A percentile compares a stretch with the other conserved stretches of the same genome.
Conservation (phyloP, 1,139 yeast genomes). For the Kluyveromyces marxianus region DNA sequence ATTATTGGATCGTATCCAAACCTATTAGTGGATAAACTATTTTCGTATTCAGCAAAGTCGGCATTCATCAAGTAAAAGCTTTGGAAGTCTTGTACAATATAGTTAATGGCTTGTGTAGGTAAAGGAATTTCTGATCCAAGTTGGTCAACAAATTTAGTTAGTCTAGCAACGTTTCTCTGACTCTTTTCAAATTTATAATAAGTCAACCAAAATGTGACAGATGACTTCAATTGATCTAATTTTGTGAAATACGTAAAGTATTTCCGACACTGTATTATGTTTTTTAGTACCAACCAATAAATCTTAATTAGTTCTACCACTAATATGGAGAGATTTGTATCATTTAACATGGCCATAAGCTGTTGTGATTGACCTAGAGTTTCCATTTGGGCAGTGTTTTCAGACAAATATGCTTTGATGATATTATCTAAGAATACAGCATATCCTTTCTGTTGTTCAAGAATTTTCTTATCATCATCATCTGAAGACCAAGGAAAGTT, state of each 20-base stretch:
- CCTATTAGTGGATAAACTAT: slow-evolving; percentile 7
- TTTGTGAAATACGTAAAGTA: slow-evolving; percentile 39
- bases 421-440: slow-evolving; percentile 22
- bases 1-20: slow-evolving; percentile 20
- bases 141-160: slow-evolving; percentile 38
- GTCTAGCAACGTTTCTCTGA: slow-evolving; percentile 38
- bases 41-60: slow-evolving; percentile 16
- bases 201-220: slow-evolving; percentile 48
- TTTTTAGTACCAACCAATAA: slow-evolving; percentile 31
- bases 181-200: slow-evolving; percentile 46
- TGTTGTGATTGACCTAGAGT: slow-evolving; percentile 13
- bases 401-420: slow-evolving; percentile 17
- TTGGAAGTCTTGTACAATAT: slow-evolving; percentile 32
- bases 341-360: slow-evolving; percentile 28
- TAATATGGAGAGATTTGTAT: slow-evolving; percentile 31
- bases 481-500: slow-evolving; percentile 17
- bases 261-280: slow-evolving; percentile 35
- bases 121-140: slow-evolving; percentile 40
- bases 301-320: slow-evolving; percentile 35
- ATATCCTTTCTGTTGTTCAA: slow-evolving; percentile 19
- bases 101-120: slow-evolving; percentile 42
- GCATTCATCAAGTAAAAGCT: slow-evolving; percentile 28
- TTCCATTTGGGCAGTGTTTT: slow-evolving; percentile 5
- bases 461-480: slow-evolving; percentile 17
- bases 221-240: slow-evolving; percentile 33